Evolutionary conservation across 495 filamentous ascomycete species (phyloP), one percentile per base, ranked within the genome.

Genomic region (Thermothielavioides terrestris): DNA sequence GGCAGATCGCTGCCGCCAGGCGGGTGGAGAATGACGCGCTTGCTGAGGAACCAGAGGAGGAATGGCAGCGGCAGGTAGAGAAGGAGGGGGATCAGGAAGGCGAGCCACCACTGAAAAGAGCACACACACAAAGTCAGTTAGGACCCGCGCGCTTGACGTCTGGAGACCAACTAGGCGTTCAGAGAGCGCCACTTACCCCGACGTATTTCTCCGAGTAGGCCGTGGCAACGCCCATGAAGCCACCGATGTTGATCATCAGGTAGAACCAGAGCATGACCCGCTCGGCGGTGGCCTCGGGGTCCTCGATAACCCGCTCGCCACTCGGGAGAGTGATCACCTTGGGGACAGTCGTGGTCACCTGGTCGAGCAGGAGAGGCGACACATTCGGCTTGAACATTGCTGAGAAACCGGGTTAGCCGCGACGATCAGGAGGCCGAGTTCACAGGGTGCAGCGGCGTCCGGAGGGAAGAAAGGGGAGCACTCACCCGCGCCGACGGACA

Each of bases 11-110:
- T 75, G 39, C 78, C 77, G 23, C 68, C 72, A 0, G 78, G 74
- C 0, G 75, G 75, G 55, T 68, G 58, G 20, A 74, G 70, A 37
- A 77, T 62, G 10, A 76, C 67, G 49, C 68, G 73, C 58, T 73
- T 78, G 60, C 75, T 73, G 20, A 79, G 68, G 45, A 65, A 71
- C 52, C 67, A 69, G 11, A 82, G 68, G 2, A 82, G 62, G 34
- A 78, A 35, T 0, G 78, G 79, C 11, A 80, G 68, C 15, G 78
- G 68, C 31, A 82, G 65, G 61, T 81, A 82, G 36, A 82, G 69
- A 45, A 80, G 65, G 18, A 78, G 72, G 32, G 83, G 81, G 28
- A 92, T 78, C 39, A 89, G 67, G 66, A 82, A 89, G n/a, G 80
- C 69, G 23, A 74, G 59, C 82, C 82, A 90, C 75, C 84, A 88